phyloP scores from a whole-genome alignment of 148 eudicot genomes.

The Euryodendron excelsum region DNA sequence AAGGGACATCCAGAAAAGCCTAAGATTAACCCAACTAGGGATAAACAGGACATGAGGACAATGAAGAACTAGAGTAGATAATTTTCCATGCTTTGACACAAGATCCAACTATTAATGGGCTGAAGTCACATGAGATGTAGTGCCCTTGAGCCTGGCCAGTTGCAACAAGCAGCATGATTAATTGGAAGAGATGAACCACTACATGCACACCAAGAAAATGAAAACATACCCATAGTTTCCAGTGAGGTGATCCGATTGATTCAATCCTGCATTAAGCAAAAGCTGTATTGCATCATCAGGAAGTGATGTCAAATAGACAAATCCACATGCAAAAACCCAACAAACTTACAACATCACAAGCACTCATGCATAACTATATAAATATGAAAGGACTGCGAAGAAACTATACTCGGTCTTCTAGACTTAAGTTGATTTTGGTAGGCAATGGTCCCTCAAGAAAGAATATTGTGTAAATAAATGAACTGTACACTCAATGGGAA shows the following conservation, averaged over 20 bases:
- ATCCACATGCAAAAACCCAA: neutral
- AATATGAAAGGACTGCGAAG: neutral
- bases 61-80: too few species aligned
- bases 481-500: neutral
- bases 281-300: slow-evolving; percentile 5
- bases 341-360: neutral
- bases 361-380: neutral
- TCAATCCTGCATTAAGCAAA: slow-evolving; percentile 66
- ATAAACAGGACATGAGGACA: too few species aligned
- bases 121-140: too few species aligned
- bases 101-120: too few species aligned
- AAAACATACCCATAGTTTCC: slow-evolving; percentile 73
- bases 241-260: slow-evolving; percentile 81
- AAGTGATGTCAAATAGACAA: neutral
- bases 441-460: neutral
- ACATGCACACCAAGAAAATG: neutral
- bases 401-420: too few species aligned
- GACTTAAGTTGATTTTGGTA: too few species aligned
- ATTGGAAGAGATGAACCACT: neutral
- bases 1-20: neutral
- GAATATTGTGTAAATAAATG: neutral
- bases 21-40: too few species aligned
- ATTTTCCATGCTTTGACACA: too few species aligned
- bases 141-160: too few species aligned
- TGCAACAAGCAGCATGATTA: too few species aligned